Evolutionary conservation across 768 basidiomycete species (phyloP).

Genomic region (Leccinum subgranulosum): DNA sequence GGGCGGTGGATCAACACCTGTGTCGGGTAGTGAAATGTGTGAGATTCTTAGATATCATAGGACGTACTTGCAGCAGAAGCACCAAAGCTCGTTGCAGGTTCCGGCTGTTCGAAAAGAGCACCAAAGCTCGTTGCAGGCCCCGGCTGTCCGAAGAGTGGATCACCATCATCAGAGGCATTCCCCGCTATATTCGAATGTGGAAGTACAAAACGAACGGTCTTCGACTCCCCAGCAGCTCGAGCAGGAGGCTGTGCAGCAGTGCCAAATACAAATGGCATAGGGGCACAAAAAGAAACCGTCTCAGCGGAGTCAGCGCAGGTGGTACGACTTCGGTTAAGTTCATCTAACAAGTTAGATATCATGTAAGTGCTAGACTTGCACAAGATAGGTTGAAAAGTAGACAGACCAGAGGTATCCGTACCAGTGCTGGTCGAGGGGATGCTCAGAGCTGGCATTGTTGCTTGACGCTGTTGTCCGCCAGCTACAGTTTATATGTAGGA

Average conservation of each 20-base stretch:
- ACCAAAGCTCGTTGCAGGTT: slow-evolving; percentile 44
- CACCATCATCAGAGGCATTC: slow-evolving; percentile 43
- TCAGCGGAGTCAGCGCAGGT: neutral
- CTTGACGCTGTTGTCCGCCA: neutral
- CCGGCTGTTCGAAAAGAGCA: slow-evolving; percentile 41
- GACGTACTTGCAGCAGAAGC: slow-evolving; percentile 32
- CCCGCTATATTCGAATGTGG: slow-evolving; percentile 24
- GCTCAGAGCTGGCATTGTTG: neutral
- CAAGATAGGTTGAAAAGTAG: neutral
- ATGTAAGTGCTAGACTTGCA: neutral
- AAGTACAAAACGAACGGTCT: slow-evolving; percentile 33
- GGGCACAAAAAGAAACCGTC: no score
- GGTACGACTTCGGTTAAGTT: neutral
- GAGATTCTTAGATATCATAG: slow-evolving; percentile 7
- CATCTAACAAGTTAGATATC: neutral
- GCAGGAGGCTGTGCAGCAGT: slow-evolving; percentile 25
- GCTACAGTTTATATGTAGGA: neutral
- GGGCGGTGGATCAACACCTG: slow-evolving; percentile 41
- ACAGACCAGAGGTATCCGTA: neutral
- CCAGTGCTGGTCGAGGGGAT: neutral
- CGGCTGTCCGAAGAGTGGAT: slow-evolving; percentile 57
- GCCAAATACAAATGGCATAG: neutral
- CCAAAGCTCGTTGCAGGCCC: slow-evolving; percentile 46
- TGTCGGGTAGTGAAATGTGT: slow-evolving; percentile 25
- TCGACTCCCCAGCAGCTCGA: slow-evolving; percentile 27